A percentile compares a stretch with the other conserved stretches of the same genome.
Evolutionary conservation across 179 eudicot species (phyloP).

Genomic region (Sideroxylon spinosum): DNA sequence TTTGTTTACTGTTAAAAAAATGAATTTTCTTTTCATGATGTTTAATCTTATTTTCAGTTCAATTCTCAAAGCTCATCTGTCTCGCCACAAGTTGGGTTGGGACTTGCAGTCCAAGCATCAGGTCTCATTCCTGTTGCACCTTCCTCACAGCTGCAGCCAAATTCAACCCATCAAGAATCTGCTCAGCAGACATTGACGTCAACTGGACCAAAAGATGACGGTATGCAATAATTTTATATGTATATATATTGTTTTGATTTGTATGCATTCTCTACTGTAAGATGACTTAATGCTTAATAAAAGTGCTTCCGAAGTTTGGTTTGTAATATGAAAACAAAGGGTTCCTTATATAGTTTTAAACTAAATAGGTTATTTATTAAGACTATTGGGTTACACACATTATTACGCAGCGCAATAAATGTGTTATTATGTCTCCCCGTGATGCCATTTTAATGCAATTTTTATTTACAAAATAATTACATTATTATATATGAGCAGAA

Average conservation of each 20-base stretch:
- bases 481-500: slow-evolving; percentile 27
- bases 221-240: slow-evolving; percentile 26
- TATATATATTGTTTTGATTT: background rate
- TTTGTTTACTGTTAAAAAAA: too few species aligned
- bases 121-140: slow-evolving; percentile 49
- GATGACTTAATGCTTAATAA: background rate
- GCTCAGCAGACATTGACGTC: slow-evolving; percentile 57
- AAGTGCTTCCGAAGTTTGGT: background rate
- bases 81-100: slow-evolving; percentile 64
- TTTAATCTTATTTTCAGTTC: slow-evolving; percentile 44
- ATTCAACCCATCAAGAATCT: slow-evolving; percentile 50
- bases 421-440: background rate
- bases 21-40: slow-evolving; percentile 6
- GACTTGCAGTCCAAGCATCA: slow-evolving; percentile 64
- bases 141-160: slow-evolving; percentile 62
- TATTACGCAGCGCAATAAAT: background rate
- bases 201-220: slow-evolving; percentile 61
- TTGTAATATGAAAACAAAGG: background rate
- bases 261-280: background rate
- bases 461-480: too few species aligned
- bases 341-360: background rate
- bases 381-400: background rate
- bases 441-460: too few species aligned
- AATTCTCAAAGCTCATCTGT: slow-evolving; percentile 69
- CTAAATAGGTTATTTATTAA: background rate